Conservation (phyloP, 2,329 filamentous ascomycete genomes). For the Amauroascus niger region DNA sequence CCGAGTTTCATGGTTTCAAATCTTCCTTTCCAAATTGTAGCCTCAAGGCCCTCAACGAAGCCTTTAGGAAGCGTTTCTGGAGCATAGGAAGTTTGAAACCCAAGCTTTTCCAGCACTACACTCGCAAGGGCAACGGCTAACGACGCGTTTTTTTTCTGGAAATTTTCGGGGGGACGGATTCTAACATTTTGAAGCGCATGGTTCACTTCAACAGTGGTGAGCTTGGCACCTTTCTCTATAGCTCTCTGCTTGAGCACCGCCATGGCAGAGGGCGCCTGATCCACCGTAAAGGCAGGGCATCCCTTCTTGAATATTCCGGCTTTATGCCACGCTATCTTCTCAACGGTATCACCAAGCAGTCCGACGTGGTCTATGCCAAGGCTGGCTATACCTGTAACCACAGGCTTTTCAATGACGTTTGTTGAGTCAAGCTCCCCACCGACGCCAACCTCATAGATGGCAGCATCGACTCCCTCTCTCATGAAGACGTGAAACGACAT, state of each 20-base stretch:
- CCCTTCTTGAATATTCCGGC: constrained; percentile 58
- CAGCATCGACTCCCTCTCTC: constrained; percentile 50
- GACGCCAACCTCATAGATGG: constrained; percentile 57
- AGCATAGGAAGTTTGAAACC: too few species aligned
- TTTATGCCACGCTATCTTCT: constrained; percentile 64
- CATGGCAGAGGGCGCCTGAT: constrained; percentile 42
- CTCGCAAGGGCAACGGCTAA: constrained; percentile 16
- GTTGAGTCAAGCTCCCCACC: constrained; percentile 61
- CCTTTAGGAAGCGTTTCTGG: constrained; percentile 13
- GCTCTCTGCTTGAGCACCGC: constrained; percentile 45
- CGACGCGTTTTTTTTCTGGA: constrained; percentile 16
- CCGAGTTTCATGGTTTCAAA: constrained; percentile 22
- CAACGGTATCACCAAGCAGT: constrained; percentile 51
- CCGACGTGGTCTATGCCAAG: constrained; percentile 59
- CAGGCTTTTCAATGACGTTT: constrained; percentile 51
- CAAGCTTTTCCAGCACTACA: constrained; percentile 12
- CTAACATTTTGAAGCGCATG: constrained; percentile 13
- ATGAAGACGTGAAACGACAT: constrained; percentile 56
- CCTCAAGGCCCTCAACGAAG: too few species aligned
- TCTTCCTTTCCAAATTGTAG: constrained; percentile 26
- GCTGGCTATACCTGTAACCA: constrained; percentile 52
- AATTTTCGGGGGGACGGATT: background rate
- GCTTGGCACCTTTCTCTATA: constrained; percentile 40
- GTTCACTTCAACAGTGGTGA: constrained; percentile 42
- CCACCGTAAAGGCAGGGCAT: constrained; percentile 47